phyloP scores from a whole-genome alignment of 2,329 filamentous ascomycete genomes.

The Eutypa lata region DNA sequence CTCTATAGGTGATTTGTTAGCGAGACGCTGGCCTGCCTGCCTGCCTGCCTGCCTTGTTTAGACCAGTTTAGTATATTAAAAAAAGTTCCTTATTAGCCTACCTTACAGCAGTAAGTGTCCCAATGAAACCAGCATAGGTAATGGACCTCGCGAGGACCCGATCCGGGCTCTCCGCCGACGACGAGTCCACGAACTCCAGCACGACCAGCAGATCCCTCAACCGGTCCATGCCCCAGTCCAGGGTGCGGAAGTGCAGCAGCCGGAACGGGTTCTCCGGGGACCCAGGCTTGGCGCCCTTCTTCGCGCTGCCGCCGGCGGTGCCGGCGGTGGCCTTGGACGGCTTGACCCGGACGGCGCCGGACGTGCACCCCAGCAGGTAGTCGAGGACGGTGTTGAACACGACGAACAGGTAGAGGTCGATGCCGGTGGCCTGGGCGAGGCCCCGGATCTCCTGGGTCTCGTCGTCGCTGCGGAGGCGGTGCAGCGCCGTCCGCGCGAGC shows the following conservation, averaged over 20 bases:
- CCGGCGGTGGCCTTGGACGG: slow-evolving; percentile 40
- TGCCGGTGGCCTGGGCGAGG: slow-evolving; percentile 46
- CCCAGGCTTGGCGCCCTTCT: slow-evolving; percentile 1
- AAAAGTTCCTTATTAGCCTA: slow-evolving; percentile 16
- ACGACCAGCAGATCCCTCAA: slow-evolving; percentile 48
- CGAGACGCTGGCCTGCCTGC: too few relatives aligned
- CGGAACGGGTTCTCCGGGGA: slow-evolving; percentile 5
- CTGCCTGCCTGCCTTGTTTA: background rate
- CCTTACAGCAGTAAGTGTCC: slow-evolving; percentile 48
- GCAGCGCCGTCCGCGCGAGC: slow-evolving; percentile 44
- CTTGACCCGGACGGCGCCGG: slow-evolving; percentile 32
- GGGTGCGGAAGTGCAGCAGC: slow-evolving; percentile 54
- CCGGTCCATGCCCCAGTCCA: slow-evolving; percentile 54
- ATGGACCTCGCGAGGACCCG: slow-evolving; percentile 43
- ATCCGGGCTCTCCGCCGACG: slow-evolving; percentile 19
- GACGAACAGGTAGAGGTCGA: slow-evolving; percentile 59
- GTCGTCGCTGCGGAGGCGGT: slow-evolving; percentile 48
- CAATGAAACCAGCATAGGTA: slow-evolving; percentile 50
- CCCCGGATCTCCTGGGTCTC: slow-evolving; percentile 61
- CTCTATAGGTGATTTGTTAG: slow-evolving; percentile 18
- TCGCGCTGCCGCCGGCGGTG: slow-evolving; percentile 23
- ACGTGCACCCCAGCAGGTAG: slow-evolving; percentile 63
- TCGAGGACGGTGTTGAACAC: slow-evolving; percentile 63
- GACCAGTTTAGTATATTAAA: too few relatives aligned
- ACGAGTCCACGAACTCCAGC: slow-evolving; percentile 43